These are phyloP conservation scores for Sarcodon aspratus DNA, from an alignment of 768 basidiomycete genomes.

Conservation along the genomic window DNA sequence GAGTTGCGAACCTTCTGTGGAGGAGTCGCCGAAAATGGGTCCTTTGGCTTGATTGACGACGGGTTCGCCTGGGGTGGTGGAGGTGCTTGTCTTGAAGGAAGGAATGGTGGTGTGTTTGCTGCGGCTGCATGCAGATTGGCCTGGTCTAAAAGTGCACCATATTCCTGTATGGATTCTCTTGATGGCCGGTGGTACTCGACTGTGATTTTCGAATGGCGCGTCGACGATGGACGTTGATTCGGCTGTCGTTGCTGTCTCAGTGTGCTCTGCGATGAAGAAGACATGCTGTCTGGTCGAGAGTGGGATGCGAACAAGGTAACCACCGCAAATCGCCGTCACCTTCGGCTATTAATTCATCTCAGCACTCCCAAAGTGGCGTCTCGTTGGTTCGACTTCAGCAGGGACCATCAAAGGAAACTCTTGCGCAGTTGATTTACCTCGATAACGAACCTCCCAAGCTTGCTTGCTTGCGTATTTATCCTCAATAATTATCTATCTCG, in stretches of 20 bases:
- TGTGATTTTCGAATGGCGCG: constrained; percentile 42
- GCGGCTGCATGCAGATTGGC: constrained; percentile 45
- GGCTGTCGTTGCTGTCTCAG: constrained; percentile 34
- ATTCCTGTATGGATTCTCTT: constrained; percentile 67
- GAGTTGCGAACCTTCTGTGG: constrained; percentile 34
- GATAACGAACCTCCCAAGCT: too few species aligned
- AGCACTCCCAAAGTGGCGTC: too few species aligned
- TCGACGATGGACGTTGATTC: constrained; percentile 24
- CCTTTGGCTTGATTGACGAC: constrained; percentile 11
- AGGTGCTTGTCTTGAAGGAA: constrained; percentile 35
- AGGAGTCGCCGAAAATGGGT: constrained; percentile 18
- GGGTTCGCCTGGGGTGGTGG: constrained; percentile 21
- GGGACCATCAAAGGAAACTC: too few species aligned
- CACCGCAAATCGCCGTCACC: too few species aligned
- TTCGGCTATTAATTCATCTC: too few species aligned
- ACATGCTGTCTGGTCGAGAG: constrained; percentile 5
- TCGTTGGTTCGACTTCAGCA: too few species aligned
- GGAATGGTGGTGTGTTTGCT: constrained; percentile 24
- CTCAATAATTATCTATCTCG: too few species aligned
- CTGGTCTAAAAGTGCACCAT: constrained; percentile 59
- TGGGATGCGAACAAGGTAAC: too few species aligned
- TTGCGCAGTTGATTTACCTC: too few species aligned
- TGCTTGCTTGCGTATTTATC: too few species aligned
- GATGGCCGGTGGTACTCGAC: constrained; percentile 72
- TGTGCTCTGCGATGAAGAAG: constrained; percentile 27